A percentile compares a stretch with the other conserved stretches of the same genome.
phyloP scores from a whole-genome alignment of 2,329 filamentous ascomycete species.

The Monilinia fructicola region DNA sequence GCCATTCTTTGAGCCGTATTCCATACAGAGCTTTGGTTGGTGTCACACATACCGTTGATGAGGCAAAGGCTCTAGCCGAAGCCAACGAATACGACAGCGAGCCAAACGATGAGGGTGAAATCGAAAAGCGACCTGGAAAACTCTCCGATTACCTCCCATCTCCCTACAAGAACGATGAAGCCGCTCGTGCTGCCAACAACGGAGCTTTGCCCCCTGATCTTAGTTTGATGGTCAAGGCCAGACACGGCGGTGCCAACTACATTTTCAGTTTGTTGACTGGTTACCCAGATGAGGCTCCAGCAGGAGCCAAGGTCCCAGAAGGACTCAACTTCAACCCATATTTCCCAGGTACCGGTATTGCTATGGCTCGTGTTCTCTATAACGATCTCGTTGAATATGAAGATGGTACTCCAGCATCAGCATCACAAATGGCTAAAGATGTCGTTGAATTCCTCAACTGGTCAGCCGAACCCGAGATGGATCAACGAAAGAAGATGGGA shows the following conservation, averaged over 20 bases:
- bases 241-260: slow-evolving; percentile 97
- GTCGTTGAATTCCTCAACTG: slow-evolving; percentile 99
- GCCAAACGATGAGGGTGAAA: slow-evolving; percentile 96
- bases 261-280: slow-evolving; percentile 96
- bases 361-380: slow-evolving; percentile 97
- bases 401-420: slow-evolving; percentile 88
- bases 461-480: slow-evolving; percentile 98
- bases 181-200: slow-evolving; percentile 95
- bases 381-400: slow-evolving; percentile 98
- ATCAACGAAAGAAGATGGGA: slow-evolving; percentile 99
- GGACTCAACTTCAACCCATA: slow-evolving; percentile 99
- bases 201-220: slow-evolving; percentile 97
- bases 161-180: slow-evolving; percentile 99
- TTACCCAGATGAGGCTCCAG: slow-evolving; percentile 93
- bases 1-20: slow-evolving; percentile 93
- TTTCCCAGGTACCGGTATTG: slow-evolving; percentile 98
- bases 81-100: slow-evolving; percentile 98
- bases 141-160: slow-evolving; percentile 93
- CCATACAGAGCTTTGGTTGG: slow-evolving; percentile 93
- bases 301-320: slow-evolving; percentile 78
- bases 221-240: slow-evolving; percentile 94
- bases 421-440: slow-evolving; percentile 99
- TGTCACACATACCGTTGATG: slow-evolving; percentile 89
- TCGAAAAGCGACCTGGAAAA: slow-evolving; percentile 98
- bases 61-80: slow-evolving; percentile 95